Evolutionary conservation across 352 stramenopile species (phyloP).

Genomic region (Globisporangium rhizosaccharum): DNA sequence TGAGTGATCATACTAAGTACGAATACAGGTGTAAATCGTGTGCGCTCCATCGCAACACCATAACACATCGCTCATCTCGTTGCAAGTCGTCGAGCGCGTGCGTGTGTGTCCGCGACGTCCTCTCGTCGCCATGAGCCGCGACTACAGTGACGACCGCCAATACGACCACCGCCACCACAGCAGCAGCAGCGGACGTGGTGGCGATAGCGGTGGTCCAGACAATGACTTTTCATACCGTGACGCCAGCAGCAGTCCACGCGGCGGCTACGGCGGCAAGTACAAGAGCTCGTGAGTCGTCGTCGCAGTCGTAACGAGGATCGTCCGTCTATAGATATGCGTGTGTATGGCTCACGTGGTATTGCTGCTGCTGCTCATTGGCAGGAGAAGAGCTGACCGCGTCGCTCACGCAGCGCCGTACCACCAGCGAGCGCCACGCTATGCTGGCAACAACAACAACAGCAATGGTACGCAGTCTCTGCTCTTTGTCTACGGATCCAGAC

Average conservation of each 20-base stretch:
- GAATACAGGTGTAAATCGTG: neutral
- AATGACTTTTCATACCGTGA: slow-evolving; percentile 5
- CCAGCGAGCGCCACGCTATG: slow-evolving; percentile 19
- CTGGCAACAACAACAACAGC: neutral
- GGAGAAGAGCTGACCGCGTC: slow-evolving; percentile 58
- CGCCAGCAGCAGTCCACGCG: slow-evolving; percentile 2
- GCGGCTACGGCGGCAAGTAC: slow-evolving; percentile 29
- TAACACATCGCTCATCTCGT: too few relatives aligned
- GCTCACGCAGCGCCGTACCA: slow-evolving; percentile 54
- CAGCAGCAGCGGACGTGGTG: neutral
- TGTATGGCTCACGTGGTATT: neutral
- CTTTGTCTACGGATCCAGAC: neutral
- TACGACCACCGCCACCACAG: slow-evolving; percentile 10
- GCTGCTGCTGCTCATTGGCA: slow-evolving; percentile 13
- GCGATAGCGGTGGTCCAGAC: neutral
- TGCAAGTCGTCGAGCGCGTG: neutral
- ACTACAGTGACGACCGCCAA: slow-evolving; percentile 60
- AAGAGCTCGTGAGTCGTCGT: slow-evolving; percentile 41
- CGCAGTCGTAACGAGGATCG: neutral
- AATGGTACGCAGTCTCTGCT: neutral
- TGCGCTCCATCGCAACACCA: too few relatives aligned
- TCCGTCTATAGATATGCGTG: neutral
- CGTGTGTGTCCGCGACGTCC: too few relatives aligned
- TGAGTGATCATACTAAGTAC: too few relatives aligned
- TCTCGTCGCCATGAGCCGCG: slow-evolving; percentile 58